A percentile compares a stretch with the other conserved stretches of the same genome.
phyloP scores from a whole-genome alignment of 352 stramenopile genomes.

The Peronospora destructor region DNA sequence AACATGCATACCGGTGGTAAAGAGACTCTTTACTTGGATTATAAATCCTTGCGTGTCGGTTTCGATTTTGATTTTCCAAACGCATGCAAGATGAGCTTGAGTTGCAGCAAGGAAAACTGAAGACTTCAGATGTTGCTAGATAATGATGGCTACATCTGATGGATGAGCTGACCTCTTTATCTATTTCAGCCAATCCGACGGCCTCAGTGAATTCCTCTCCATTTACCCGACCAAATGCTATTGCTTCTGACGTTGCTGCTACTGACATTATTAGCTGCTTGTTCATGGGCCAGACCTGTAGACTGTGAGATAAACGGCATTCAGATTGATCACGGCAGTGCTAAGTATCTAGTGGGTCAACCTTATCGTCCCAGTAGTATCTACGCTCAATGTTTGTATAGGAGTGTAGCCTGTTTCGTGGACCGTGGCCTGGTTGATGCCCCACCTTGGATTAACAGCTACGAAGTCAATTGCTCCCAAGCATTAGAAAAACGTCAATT shows the following conservation, averaged over 20 bases:
- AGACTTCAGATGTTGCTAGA: too few species aligned
- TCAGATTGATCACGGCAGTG: conserved; percentile 34
- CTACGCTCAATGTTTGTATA: conserved; percentile 43
- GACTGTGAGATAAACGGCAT: conserved; percentile 42
- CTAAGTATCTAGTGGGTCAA: conserved; percentile 45
- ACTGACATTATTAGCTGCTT: conserved; percentile 6
- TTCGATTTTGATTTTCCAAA: too few species aligned
- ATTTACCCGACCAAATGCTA: conserved; percentile 1
- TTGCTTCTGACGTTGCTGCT: conserved; percentile 12
- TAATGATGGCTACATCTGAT: too few species aligned
- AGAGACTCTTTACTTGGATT: too few species aligned
- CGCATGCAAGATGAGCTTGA: too few species aligned
- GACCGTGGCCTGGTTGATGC: conserved; percentile 59
- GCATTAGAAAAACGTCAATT: conserved; percentile 31
- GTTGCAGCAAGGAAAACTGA: too few species aligned
- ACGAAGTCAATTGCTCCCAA: conserved; percentile 30
- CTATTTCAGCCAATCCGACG: too few species aligned
- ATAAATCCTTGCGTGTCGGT: too few species aligned
- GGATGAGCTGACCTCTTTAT: too few species aligned
- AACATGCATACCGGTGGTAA: too few species aligned
- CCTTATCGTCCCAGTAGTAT: conserved; percentile 44
- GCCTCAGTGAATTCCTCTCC: too few species aligned
- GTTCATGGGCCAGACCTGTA: conserved; percentile 9
- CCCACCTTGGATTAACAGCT: conserved; percentile 35
- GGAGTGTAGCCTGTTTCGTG: conserved; percentile 46